phyloP scores from a whole-genome alignment of 176 grass and related monocot genomes.

The Oryza longistaminata region DNA sequence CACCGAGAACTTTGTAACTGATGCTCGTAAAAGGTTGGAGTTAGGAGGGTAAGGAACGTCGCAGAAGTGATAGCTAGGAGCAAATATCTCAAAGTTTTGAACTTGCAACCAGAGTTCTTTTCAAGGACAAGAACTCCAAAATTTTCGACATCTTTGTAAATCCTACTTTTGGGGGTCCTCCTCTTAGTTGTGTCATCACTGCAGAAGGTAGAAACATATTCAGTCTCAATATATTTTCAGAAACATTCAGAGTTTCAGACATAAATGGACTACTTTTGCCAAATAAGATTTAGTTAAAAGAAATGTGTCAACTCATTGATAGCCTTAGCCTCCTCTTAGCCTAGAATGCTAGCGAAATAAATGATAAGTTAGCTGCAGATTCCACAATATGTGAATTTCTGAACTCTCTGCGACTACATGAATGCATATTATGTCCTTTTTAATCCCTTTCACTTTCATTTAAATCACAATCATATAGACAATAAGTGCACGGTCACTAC shows the following conservation, averaged over 20 bases:
- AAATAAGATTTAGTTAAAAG: slow-evolving; percentile 14
- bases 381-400: slow-evolving; percentile 24
- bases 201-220: slow-evolving; percentile 38
- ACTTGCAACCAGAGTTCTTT: slow-evolving; percentile 72
- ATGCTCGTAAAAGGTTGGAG: slow-evolving; percentile 61
- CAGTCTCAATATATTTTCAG: slow-evolving; percentile 14
- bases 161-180: slow-evolving; percentile 57
- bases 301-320: background rate
- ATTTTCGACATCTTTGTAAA: slow-evolving; percentile 71
- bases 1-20: slow-evolving; percentile 60
- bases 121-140: slow-evolving; percentile 70
- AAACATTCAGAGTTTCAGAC: background rate
- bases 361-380: background rate
- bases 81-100: slow-evolving; percentile 64
- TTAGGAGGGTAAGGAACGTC: slow-evolving; percentile 71
- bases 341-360: slow-evolving; percentile 17
- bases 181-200: slow-evolving; percentile 71
- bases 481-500: slow-evolving; percentile 19
- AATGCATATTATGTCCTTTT: slow-evolving; percentile 25
- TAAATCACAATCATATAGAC: slow-evolving; percentile 6
- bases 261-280: slow-evolving; percentile 14
- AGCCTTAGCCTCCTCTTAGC: background rate
- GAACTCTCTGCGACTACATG: slow-evolving; percentile 22
- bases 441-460: slow-evolving; percentile 41
- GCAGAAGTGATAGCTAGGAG: slow-evolving; percentile 69